Conservation (phyloP, 768 basidiomycete genomes). For the Coprinopsis sp. region DNA sequence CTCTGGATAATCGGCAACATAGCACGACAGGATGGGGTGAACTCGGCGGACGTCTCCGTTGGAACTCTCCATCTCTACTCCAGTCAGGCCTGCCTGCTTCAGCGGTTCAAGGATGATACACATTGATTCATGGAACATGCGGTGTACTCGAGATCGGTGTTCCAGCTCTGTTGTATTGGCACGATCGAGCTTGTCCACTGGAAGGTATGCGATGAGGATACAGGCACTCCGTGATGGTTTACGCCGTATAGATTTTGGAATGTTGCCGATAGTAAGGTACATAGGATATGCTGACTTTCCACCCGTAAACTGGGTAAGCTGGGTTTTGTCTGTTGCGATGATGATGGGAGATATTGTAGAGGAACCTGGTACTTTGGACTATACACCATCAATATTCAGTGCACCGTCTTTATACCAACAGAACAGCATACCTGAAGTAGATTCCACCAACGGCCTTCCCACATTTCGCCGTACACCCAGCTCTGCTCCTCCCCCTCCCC, state of each 20-base stretch:
- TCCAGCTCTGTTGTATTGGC: neutral
- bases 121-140: conserved; percentile 32
- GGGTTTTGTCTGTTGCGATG: conserved; percentile 34
- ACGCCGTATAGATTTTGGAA: conserved; percentile 27
- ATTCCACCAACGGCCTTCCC: no score
- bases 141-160: conserved; percentile 10
- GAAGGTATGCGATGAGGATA: conserved; percentile 37
- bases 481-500: no score
- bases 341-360: conserved; percentile 33
- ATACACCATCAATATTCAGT: no score
- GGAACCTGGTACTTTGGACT: no score
- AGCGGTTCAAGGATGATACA: conserved; percentile 22
- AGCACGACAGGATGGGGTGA: conserved; percentile 14
- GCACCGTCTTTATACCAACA: no score
- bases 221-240: conserved; percentile 29
- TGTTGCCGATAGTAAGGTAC: conserved; percentile 39
- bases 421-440: no score
- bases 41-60: conserved; percentile 23
- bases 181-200: conserved; percentile 21
- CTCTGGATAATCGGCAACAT: conserved; percentile 31
- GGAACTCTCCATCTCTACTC: conserved; percentile 27
- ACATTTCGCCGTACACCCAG: no score
- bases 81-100: conserved; percentile 21
- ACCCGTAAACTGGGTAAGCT: conserved; percentile 27
- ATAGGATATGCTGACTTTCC: conserved; percentile 38